These are phyloP conservation scores for Dipteronia sinensis DNA, from an alignment of 345 rosid species.

Conservation along the genomic window DNA sequence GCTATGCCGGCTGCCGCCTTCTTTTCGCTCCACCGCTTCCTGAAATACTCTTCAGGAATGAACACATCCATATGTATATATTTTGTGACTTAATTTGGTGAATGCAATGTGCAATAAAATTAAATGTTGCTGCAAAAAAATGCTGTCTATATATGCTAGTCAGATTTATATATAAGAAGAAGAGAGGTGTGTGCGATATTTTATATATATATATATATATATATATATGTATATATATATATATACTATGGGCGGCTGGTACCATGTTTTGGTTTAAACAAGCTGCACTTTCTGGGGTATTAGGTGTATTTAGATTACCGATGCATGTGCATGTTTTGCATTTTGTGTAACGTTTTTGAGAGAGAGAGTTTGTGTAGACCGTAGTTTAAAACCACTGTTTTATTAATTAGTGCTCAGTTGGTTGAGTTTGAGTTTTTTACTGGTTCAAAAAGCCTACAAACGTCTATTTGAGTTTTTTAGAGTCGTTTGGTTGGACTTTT, in stretches of 20 bases:
- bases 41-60: conserved; percentile 71
- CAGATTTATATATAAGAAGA: not conserved
- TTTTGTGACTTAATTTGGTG: not conserved
- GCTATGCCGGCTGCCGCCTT: conserved; percentile 33
- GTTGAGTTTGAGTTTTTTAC: no score
- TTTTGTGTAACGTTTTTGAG: conserved; percentile 3
- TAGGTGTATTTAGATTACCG: not conserved
- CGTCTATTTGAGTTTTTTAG: no score
- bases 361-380: no score
- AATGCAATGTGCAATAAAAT: not conserved
- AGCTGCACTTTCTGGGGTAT: conserved; percentile 3
- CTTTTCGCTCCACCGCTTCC: conserved; percentile 55
- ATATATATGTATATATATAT: no score
- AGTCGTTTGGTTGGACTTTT: no score
- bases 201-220: no score
- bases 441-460: no score
- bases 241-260: conserved; percentile 28
- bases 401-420: no score
- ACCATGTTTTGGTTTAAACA: conserved; percentile 30
- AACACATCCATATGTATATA: conserved; percentile 40
- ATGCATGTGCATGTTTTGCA: not conserved
- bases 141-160: no score
- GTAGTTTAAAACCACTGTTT: not conserved
- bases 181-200: not conserved
- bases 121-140: not conserved